Evolutionary conservation across 2,329 filamentous ascomycete genomes (phyloP).

Genomic region (Beauveria asiatica): DNA sequence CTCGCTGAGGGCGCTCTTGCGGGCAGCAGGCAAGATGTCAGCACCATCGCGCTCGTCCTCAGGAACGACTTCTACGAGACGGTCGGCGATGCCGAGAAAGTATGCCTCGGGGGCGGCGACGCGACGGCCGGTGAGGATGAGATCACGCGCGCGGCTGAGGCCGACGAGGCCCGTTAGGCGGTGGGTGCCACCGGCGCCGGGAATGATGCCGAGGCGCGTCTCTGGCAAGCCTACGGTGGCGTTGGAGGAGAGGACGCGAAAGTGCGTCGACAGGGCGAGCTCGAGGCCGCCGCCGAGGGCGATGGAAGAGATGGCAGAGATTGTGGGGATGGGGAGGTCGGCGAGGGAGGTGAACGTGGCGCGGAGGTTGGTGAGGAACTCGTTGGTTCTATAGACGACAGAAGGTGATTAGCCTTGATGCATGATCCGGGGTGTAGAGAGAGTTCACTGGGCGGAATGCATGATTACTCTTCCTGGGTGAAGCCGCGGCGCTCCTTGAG

Average conservation of each 20-base stretch:
- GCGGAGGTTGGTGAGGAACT: conserved; percentile 72
- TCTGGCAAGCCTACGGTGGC: conserved; percentile 79
- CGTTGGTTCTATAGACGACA: conserved; percentile 51
- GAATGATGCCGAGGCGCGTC: conserved; percentile 87
- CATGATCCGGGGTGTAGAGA: no score
- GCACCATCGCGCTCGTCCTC: conserved; percentile 37
- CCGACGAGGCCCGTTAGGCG: conserved; percentile 79
- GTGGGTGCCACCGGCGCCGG: conserved; percentile 87
- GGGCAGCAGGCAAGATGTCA: conserved; percentile 46
- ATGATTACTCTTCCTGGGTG: conserved; percentile 60
- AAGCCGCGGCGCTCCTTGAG: conserved; percentile 80
- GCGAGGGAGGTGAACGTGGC: conserved; percentile 66
- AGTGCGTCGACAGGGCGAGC: conserved; percentile 78
- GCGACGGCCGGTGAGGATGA: conserved; percentile 83
- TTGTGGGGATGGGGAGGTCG: conserved; percentile 75
- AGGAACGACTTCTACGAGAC: conserved; percentile 72
- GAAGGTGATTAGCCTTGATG: background rate
- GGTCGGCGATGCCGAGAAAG: conserved; percentile 80
- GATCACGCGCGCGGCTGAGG: conserved; percentile 69
- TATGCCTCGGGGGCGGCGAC: conserved; percentile 80
- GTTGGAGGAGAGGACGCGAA: conserved; percentile 77
- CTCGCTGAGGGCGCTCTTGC: conserved; percentile 62
- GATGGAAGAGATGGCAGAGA: conserved; percentile 75
- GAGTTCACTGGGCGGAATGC: background rate
- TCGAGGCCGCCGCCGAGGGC: conserved; percentile 93